Evolutionary conservation across 2,329 filamentous ascomycete genomes (phyloP).

Genomic region (Penicillium corylophilum): DNA sequence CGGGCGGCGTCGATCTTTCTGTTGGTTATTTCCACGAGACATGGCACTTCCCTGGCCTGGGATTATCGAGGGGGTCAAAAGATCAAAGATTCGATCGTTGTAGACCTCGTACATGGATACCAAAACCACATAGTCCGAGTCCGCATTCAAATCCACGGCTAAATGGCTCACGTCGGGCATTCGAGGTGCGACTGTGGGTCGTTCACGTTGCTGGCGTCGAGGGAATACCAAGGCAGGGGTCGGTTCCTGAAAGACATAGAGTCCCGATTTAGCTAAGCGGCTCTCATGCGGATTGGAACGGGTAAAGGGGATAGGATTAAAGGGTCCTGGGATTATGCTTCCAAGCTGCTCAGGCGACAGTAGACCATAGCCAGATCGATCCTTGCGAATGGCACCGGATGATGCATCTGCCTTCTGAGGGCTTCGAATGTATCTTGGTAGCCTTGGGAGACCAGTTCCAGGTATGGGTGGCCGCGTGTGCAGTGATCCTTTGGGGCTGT

Average conservation of each 20-base stretch:
- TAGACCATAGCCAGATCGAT: conserved; percentile 5
- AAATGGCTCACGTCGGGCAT: conserved; percentile 72
- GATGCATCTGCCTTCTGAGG: conserved; percentile 6
- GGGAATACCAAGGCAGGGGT: conserved; percentile 56
- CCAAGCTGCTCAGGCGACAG: conserved; percentile 11
- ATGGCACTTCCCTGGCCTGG: conserved; percentile 42
- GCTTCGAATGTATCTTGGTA: conserved; percentile 11
- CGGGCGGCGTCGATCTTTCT: conserved; percentile 73
- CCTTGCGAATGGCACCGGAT: conserved; percentile 4
- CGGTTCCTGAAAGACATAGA: conserved; percentile 53
- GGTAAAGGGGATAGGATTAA: conserved; percentile 27
- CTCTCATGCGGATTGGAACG: conserved; percentile 24
- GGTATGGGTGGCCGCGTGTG: conserved; percentile 14
- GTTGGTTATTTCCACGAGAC: conserved; percentile 48
- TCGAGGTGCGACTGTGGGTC: conserved; percentile 70
- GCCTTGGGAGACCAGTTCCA: conserved; percentile 15
- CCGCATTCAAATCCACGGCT: conserved; percentile 63
- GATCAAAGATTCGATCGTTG: conserved; percentile 95
- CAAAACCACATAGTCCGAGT: conserved; percentile 79
- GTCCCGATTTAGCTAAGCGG: conserved; percentile 39
- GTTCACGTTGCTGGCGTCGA: conserved; percentile 62
- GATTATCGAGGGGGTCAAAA: conserved; percentile 62
- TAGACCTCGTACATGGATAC: conserved; percentile 99
- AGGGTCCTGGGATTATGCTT: conserved; percentile 10
- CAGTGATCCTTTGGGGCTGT: conserved; percentile 19